These are phyloP conservation scores for Xylaria sp. DNA, from an alignment of 2,329 filamentous ascomycete genomes.

Conservation along the genomic window DNA sequence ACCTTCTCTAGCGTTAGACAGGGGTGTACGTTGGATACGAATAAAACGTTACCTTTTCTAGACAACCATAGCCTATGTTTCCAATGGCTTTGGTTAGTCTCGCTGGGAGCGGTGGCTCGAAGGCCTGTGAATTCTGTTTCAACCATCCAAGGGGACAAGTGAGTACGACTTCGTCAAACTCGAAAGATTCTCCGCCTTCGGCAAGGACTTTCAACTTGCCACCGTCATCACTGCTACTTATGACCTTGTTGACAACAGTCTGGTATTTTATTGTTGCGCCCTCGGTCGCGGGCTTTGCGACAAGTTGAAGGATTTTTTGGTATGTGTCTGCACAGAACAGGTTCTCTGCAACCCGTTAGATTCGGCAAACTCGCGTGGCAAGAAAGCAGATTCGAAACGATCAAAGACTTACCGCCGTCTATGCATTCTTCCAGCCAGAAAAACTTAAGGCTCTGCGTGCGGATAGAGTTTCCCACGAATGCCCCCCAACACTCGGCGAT, in stretches of 20 bases:
- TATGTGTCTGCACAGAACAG: slow-evolving; percentile 64
- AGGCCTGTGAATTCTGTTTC: slow-evolving; percentile 59
- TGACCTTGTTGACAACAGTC: slow-evolving; percentile 51
- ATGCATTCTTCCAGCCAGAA: slow-evolving; percentile 81
- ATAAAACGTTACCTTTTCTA: slow-evolving; percentile 62
- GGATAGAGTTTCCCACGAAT: slow-evolving; percentile 68
- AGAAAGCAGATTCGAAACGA: neutral
- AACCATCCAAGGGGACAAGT: slow-evolving; percentile 72
- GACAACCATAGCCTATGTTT: slow-evolving; percentile 68
- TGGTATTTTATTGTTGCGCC: slow-evolving; percentile 57
- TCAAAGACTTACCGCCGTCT: slow-evolving; percentile 60
- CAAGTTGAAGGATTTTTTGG: slow-evolving; percentile 57
- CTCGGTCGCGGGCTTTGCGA: slow-evolving; percentile 60
- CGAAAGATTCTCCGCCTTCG: slow-evolving; percentile 46
- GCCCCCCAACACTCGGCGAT: slow-evolving; percentile 69
- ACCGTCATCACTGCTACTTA: slow-evolving; percentile 34
- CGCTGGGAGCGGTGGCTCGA: slow-evolving; percentile 61
- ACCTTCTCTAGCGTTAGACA: slow-evolving; percentile 37
- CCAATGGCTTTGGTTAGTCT: slow-evolving; percentile 62
- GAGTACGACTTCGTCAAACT: slow-evolving; percentile 70
- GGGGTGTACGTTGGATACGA: slow-evolving; percentile 16
- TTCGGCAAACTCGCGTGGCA: slow-evolving; percentile 3
- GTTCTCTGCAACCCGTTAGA: slow-evolving; percentile 49
- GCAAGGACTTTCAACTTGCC: slow-evolving; percentile 49
- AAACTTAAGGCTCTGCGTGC: slow-evolving; percentile 70